Evolutionary conservation across 768 basidiomycete genomes (phyloP).

Genomic region (Xerocomus brunneocitrinus): DNA sequence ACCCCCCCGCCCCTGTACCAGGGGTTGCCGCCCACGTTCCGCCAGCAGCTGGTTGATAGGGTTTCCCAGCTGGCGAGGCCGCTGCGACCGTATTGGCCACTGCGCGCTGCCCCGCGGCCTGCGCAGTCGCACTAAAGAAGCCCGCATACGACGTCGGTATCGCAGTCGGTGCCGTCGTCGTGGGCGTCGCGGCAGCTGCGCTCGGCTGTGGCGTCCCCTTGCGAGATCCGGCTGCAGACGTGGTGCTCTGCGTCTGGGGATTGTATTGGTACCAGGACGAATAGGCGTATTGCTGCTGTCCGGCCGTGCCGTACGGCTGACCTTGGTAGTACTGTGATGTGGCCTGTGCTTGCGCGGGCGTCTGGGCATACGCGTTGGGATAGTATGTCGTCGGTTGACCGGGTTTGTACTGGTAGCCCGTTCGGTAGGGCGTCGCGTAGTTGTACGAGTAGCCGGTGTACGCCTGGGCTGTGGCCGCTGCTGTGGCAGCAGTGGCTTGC

Average conservation of each 20-base stretch:
- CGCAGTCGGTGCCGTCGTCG: constrained; percentile 26
- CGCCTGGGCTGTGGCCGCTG: constrained; percentile 26
- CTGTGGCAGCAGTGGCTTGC: constrained; percentile 19
- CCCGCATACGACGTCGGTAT: constrained; percentile 37
- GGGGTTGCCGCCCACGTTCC: constrained; percentile 27
- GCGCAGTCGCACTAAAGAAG: constrained; percentile 34
- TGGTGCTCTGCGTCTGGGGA: constrained; percentile 24
- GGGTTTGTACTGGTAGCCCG: constrained; percentile 36
- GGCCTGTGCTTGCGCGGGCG: constrained; percentile 24
- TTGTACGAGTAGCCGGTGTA: constrained; percentile 34
- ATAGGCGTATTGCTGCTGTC: constrained; percentile 40
- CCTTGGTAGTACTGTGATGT: constrained; percentile 35
- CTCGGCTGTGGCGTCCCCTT: constrained; percentile 44
- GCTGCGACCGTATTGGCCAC: constrained; percentile 52
- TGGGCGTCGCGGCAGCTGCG: constrained; percentile 18
- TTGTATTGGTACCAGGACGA: constrained; percentile 44
- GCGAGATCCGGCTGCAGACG: constrained; percentile 31
- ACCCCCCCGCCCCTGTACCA: constrained; percentile 20
- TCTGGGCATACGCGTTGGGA: constrained; percentile 25
- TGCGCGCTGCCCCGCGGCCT: constrained; percentile 40
- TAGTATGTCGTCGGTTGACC: constrained; percentile 34
- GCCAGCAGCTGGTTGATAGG: constrained; percentile 27
- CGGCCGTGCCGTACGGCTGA: constrained; percentile 32
- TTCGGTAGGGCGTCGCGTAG: constrained; percentile 33
- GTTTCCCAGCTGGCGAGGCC: constrained; percentile 23